These are phyloP conservation scores for Hyphopichia pseudoburtonii DNA, from an alignment of 1,139 yeast genomes.

Conservation along the genomic window DNA sequence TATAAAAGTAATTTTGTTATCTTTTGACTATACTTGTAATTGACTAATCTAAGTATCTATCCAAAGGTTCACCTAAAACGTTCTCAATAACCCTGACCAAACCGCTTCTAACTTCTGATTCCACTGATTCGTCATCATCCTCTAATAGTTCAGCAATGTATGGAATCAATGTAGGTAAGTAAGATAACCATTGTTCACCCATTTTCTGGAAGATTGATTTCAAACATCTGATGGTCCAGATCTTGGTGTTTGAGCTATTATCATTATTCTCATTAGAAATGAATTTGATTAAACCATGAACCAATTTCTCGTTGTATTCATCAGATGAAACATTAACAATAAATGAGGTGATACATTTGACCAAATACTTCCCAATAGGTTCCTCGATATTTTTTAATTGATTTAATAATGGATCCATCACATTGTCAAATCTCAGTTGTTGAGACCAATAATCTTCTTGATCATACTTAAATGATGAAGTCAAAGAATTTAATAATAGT, in stretches of 20 bases:
- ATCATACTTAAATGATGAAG: slow-evolving; percentile 81
- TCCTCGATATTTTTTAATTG: slow-evolving; percentile 71
- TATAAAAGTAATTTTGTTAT: too few species aligned
- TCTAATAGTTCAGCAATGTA: slow-evolving; percentile 92
- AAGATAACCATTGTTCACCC: slow-evolving; percentile 91
- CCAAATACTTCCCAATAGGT: slow-evolving; percentile 71
- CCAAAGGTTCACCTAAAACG: slow-evolving; percentile 92
- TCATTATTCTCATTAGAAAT: slow-evolving; percentile 33
- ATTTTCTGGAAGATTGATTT: slow-evolving; percentile 83
- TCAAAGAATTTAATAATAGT: slow-evolving; percentile 66
- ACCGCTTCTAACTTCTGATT: slow-evolving; percentile 88
- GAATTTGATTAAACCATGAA: slow-evolving; percentile 36
- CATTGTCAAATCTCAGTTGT: slow-evolving; percentile 75
- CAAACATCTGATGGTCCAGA: slow-evolving; percentile 81
- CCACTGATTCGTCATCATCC: slow-evolving; percentile 93
- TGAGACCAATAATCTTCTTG: slow-evolving; percentile 95
- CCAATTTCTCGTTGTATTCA: slow-evolving; percentile 65
- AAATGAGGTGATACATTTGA: slow-evolving; percentile 74
- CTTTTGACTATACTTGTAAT: too few species aligned
- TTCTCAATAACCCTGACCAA: slow-evolving; percentile 88
- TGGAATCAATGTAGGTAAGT: slow-evolving; percentile 93
- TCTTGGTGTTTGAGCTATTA: slow-evolving; percentile 47
- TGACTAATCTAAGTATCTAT: slow-evolving; percentile 71
- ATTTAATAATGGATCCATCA: slow-evolving; percentile 58
- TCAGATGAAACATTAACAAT: slow-evolving; percentile 76